These are phyloP conservation scores for Lentinula detonsa DNA, from an alignment of 768 basidiomycete genomes.

Conservation along the genomic window DNA sequence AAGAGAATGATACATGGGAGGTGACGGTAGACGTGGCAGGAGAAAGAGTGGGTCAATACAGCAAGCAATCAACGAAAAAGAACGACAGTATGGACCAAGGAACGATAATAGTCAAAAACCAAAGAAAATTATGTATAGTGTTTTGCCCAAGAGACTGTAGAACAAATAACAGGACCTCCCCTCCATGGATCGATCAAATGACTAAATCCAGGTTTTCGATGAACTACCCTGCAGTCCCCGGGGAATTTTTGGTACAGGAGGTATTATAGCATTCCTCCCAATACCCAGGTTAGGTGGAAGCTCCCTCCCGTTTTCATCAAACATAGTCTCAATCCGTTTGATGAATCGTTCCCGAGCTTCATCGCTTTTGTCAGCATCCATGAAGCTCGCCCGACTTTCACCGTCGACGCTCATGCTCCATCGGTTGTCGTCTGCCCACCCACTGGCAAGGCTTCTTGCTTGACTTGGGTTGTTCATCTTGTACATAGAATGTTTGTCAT, in stretches of 20 bases:
- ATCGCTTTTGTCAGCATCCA: conserved; percentile 49
- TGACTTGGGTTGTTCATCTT: conserved; percentile 15
- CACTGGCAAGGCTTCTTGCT: conserved; percentile 4
- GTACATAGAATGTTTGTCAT: conserved; percentile 20
- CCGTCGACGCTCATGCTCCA: conserved; percentile 34
- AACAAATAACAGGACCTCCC: not conserved
- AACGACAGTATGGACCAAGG: not conserved
- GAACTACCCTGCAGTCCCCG: not conserved
- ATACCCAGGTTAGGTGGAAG: conserved; percentile 16
- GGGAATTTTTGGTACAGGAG: conserved; percentile 41
- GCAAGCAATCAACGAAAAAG: not conserved
- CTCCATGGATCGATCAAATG: not conserved
- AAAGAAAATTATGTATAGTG: not conserved
- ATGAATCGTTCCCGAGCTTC: conserved; percentile 44
- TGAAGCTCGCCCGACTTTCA: conserved; percentile 45
- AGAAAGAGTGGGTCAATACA: not conserved
- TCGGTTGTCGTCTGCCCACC: conserved; percentile 28
- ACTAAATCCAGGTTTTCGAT: not conserved
- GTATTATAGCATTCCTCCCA: conserved; percentile 15
- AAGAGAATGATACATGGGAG: not conserved
- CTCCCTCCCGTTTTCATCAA: conserved; percentile 31
- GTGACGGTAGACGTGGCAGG: not conserved
- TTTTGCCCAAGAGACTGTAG: not conserved
- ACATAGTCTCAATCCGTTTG: conserved; percentile 46
- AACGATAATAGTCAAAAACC: not conserved